phyloP scores from a whole-genome alignment of 768 basidiomycete genomes.

The Gymnopilus junonius region DNA sequence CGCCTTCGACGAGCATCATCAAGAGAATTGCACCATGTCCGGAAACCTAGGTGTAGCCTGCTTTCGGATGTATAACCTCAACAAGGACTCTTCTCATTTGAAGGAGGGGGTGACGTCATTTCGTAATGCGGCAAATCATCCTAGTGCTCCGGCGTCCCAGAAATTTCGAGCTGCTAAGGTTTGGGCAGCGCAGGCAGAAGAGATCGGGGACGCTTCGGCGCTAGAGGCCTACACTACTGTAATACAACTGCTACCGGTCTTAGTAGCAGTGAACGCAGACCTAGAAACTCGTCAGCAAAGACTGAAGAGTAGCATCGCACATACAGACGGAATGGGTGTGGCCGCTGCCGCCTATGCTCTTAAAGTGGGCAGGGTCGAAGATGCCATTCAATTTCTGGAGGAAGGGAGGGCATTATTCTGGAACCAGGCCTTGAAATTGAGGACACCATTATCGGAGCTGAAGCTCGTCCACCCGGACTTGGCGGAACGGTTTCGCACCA shows the following conservation, averaged over 20 bases:
- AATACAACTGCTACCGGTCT: conserved; percentile 4
- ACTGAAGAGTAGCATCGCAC: not conserved
- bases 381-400: conserved; percentile 17
- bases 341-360: conserved; percentile 17
- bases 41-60: not conserved
- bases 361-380: not conserved
- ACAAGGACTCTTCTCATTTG: not conserved
- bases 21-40: not conserved
- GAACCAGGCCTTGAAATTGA: conserved; percentile 14
- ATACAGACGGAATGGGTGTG: conserved; percentile 13
- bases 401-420: conserved; percentile 19
- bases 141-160: not conserved
- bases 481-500: not conserved
- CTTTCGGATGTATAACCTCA: not conserved
- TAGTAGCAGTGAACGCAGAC: conserved; percentile 13
- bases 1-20: not conserved
- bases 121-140: not conserved
- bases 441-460: conserved; percentile 15
- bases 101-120: conserved; percentile 5
- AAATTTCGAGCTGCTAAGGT: conserved; percentile 2
- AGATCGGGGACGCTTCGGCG: conserved; percentile 4
- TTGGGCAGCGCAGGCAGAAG: conserved; percentile 13
- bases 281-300: conserved; percentile 13
- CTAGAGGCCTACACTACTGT: conserved; percentile 13
- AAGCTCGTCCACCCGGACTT: conserved; percentile 4